Evolutionary conservation across 768 basidiomycete genomes (phyloP).

Genomic region (Termitomyces titanicus): DNA sequence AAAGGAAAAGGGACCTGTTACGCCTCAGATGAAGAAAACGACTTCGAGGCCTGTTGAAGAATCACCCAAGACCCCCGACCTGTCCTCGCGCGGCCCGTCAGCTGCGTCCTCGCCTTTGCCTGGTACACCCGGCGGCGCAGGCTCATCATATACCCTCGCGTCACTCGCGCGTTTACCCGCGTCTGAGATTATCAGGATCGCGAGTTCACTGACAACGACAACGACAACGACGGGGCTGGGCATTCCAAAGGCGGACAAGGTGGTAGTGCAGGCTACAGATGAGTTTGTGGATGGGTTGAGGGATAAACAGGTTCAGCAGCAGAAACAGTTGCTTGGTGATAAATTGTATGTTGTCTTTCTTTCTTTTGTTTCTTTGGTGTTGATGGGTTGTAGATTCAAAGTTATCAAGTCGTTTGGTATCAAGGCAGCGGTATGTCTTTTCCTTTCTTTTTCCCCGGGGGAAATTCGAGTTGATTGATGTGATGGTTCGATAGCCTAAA

Average conservation of each 20-base stretch:
- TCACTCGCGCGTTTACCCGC: constrained; percentile 74
- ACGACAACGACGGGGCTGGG: constrained; percentile 50
- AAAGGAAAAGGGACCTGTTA: constrained; percentile 35
- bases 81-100: constrained; percentile 72
- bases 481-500: constrained; percentile 53
- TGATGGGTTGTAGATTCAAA: constrained; percentile 34
- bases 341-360: constrained; percentile 48
- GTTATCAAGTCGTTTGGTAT: constrained; percentile 78
- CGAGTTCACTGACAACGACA: no score
- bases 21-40: constrained; percentile 57
- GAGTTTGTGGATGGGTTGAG: constrained; percentile 64
- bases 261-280: constrained; percentile 66
- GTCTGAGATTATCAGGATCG: constrained; percentile 67
- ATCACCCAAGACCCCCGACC: constrained; percentile 72
- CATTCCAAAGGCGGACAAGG: constrained; percentile 65
- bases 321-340: constrained; percentile 81
- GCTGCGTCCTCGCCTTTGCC: constrained; percentile 70
- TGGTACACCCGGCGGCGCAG: constrained; percentile 45
- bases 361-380: not conserved
- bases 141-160: constrained; percentile 51
- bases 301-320: constrained; percentile 49
- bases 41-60: constrained; percentile 33
- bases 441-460: no score
- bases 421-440: constrained; percentile 57
- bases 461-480: no score